Conservation (phyloP, 2,329 filamentous ascomycete species). For the Domatiomyces globalis region DNA sequence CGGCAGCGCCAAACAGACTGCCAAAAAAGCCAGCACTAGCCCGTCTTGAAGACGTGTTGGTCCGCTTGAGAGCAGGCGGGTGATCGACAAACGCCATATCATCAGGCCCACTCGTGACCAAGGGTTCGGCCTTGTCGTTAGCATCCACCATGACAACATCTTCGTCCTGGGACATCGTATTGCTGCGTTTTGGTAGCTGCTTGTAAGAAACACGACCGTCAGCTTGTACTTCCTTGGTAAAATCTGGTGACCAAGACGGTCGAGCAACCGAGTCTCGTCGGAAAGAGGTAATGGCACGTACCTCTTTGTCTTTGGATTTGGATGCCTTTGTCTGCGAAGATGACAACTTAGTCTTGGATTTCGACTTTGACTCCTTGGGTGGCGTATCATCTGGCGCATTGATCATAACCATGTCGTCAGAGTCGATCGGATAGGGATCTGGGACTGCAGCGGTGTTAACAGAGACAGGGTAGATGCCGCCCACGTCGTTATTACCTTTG, state of each 20-base stretch:
- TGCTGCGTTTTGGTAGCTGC: slow-evolving; percentile 20
- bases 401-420: slow-evolving; percentile 49
- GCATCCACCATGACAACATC: slow-evolving; percentile 43
- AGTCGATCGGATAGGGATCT: slow-evolving; percentile 49
- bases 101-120: slow-evolving; percentile 34
- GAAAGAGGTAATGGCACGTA: slow-evolving; percentile 17
- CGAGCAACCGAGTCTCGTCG: not conserved
- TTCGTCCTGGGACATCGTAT: slow-evolving; percentile 25
- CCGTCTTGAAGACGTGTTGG: slow-evolving; percentile 49
- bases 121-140: slow-evolving; percentile 32
- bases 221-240: slow-evolving; percentile 11
- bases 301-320: slow-evolving; percentile 26
- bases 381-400: slow-evolving; percentile 33
- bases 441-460: slow-evolving; percentile 22
- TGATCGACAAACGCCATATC: slow-evolving; percentile 39
- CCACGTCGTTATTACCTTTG: slow-evolving; percentile 6
- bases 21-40: slow-evolving; percentile 38
- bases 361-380: slow-evolving; percentile 19
- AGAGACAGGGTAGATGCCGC: not conserved
- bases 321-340: slow-evolving; percentile 12
- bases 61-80: slow-evolving; percentile 42
- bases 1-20: slow-evolving; percentile 50
- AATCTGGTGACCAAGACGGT: slow-evolving; percentile 14
- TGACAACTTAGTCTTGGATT: slow-evolving; percentile 22
- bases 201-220: slow-evolving; percentile 11